Evolutionary conservation across 352 stramenopile genomes (phyloP).

Genomic region (Globisporangium lucens): DNA sequence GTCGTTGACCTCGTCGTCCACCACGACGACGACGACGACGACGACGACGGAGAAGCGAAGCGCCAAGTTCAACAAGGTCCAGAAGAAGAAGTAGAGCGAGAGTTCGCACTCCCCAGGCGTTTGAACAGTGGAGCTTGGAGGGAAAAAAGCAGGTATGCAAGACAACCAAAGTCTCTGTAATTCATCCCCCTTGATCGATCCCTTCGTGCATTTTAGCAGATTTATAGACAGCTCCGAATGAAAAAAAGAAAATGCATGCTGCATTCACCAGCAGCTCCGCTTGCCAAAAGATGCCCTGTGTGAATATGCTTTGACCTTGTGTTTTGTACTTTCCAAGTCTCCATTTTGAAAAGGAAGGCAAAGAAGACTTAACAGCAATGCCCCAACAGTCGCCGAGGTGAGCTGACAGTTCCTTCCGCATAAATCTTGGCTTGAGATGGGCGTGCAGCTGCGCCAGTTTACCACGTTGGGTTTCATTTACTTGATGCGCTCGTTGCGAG

Average conservation of each 20-base stretch:
- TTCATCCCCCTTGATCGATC: not conserved
- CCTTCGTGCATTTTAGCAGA: not conserved
- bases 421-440: too few relatives aligned
- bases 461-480: too few relatives aligned
- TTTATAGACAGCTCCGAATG: not conserved
- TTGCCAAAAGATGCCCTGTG: too few relatives aligned
- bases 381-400: too few relatives aligned
- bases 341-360: too few relatives aligned
- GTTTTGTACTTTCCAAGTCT: too few relatives aligned
- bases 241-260: not conserved
- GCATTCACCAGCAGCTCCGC: too few relatives aligned
- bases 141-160: not conserved
- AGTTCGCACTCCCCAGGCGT: not conserved
- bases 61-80: constrained; percentile 77
- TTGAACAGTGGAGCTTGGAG: not conserved
- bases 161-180: not conserved
- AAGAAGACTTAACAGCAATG: too few relatives aligned
- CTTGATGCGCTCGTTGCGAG: too few relatives aligned
- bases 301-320: too few relatives aligned
- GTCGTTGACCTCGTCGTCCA: constrained; percentile 18
- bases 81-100: constrained; percentile 42
- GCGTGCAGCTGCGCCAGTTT: too few relatives aligned
- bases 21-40: constrained; percentile 21
- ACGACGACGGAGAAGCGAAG: constrained; percentile 39
- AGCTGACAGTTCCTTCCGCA: too few relatives aligned